Evolutionary conservation across 768 basidiomycete species (phyloP).

Genomic region (Rubroboletus pulcherrimus): DNA sequence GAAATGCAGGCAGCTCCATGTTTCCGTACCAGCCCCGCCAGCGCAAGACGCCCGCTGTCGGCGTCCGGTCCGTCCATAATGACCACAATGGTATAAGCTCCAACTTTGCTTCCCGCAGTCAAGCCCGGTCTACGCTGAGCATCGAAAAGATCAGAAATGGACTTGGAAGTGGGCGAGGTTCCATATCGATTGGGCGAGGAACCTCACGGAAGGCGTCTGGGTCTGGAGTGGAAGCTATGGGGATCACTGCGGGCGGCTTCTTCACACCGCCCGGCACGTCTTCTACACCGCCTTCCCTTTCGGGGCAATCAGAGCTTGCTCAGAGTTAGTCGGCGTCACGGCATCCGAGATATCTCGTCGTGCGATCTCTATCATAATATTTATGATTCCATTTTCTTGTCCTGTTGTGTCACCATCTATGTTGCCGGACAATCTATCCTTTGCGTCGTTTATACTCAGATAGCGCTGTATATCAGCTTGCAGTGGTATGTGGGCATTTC

Average conservation of each 20-base stretch:
- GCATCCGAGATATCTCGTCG: not conserved
- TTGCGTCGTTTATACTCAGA: not conserved
- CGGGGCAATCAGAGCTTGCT: not conserved
- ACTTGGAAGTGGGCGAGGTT: conserved; percentile 42
- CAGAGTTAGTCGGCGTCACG: not conserved
- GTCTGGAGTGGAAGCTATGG: conserved; percentile 70
- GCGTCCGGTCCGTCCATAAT: conserved; percentile 36
- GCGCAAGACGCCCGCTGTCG: conserved; percentile 31
- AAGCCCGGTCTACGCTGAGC: conserved; percentile 58
- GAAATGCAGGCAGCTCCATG: conserved; percentile 1
- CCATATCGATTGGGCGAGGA: conserved; percentile 64
- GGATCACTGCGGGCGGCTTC: conserved; percentile 76
- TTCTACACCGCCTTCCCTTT: conserved; percentile 26
- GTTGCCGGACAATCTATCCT: not conserved
- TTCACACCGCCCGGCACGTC: conserved; percentile 52
- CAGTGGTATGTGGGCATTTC: not conserved
- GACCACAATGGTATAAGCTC: conserved; percentile 23
- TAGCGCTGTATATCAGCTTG: not conserved
- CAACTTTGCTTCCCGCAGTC: conserved; percentile 36
- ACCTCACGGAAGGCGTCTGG: conserved; percentile 61
- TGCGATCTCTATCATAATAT: conserved; percentile 1
- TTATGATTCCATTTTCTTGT: not conserved
- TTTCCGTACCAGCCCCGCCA: conserved; percentile 40
- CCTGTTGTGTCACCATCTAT: not conserved
- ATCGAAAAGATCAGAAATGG: conserved; percentile 44